Base-by-base conservation (phyloP, 2,329 filamentous ascomycete genomes). In the Cytospora piceicola region DNA sequence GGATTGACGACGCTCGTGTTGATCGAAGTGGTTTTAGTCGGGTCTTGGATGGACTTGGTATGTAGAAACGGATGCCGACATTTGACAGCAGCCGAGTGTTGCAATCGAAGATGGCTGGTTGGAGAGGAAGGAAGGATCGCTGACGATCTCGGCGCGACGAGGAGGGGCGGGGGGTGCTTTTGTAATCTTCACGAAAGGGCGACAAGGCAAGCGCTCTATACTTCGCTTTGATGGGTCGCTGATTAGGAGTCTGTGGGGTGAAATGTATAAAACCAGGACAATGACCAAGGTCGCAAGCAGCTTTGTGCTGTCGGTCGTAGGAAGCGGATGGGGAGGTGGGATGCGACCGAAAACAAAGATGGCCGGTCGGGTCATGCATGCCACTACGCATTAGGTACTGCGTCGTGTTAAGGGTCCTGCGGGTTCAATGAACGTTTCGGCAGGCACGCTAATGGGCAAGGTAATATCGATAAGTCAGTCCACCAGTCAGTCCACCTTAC, bases 281-380 rank as follows among this genome's bases (percentile, higher is more conserved):
- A 63, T 63, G 53, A 39, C 29, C 61, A 30, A 57, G 39, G 61
- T 63, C 36, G 61, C 53, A 57, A 52, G 53, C 61, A 57, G 53
- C 53, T 63, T 63, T 54, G 46, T 63, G 53, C 51, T 55, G 46
- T 49, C 46, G 20, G 8, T 49, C 22, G n/a, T 9, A 49, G 46
- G n/a, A 49, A n/a, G 46, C n/a, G 46, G 46, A 49, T 49, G 46
- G n/a, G 22, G 22, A 49, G 60, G 55, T 62, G 61, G 46, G 53
- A 63, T 63, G 61, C 61, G 61, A 63, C 61, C 61, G 46, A 63
- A 63, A 62, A 62, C 52, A 62, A 62, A 62, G 39, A 42, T 42
- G 46, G 46, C 46, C 46, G 61, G 61, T 46, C 51, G 53, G 60
- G 61, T 24, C 46, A 49, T 49, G n/a, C 46, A 49, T 49, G 20